Base-by-base conservation (phyloP, 129 eudicot genomes). In the Pittosporum tobira region DNA sequence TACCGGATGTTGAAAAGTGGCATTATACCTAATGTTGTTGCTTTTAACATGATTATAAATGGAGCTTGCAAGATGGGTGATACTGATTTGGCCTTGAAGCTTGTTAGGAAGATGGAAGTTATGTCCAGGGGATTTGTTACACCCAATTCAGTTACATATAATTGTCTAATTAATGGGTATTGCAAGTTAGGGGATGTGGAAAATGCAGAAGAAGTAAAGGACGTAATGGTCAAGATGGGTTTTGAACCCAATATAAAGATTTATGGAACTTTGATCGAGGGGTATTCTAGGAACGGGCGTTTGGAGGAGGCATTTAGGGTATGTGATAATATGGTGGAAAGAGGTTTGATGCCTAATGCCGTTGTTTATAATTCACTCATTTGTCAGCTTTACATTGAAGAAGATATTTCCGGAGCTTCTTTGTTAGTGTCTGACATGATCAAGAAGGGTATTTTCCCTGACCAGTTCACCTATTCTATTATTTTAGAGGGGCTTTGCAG, bases 1-100 rank as follows among this genome's bases (percentile, higher is more conserved):
- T 80, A 80, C 60, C 68, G 65, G 61, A 80, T 84, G 88, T 37
- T 84, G 31, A 84, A 84, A 73, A 59, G 49, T 21, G 79, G 94
- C 45, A 49, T 80, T 62, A 24, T 52, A 42, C 94, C 94, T 4
- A 80, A 84, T 66, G 80, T 80, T 64, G 84, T 80, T 54, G 69
- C 71, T 62, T 72, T 80, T 23, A 84, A 80, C 52, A 77, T 80
- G 85, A 70, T 80, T 56, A 57, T 84, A 9, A 75, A 84, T 44
- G 88, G 84, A 8, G 82, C 88, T 66, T 77, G 82, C 64, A 75
- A 57, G 72, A 68, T 40, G 43, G 64, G 74, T 6, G 77, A 77
- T 49, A 40, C 74, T 56, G 66, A 27, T 56, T 52, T 84, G 48
- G 88, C 84, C 16, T 62, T 63, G n/a, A 77, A 80, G 70, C 42